phyloP scores from a whole-genome alignment of 176 grass and related monocot genomes.

The Miscanthus lutarioriparius region DNA sequence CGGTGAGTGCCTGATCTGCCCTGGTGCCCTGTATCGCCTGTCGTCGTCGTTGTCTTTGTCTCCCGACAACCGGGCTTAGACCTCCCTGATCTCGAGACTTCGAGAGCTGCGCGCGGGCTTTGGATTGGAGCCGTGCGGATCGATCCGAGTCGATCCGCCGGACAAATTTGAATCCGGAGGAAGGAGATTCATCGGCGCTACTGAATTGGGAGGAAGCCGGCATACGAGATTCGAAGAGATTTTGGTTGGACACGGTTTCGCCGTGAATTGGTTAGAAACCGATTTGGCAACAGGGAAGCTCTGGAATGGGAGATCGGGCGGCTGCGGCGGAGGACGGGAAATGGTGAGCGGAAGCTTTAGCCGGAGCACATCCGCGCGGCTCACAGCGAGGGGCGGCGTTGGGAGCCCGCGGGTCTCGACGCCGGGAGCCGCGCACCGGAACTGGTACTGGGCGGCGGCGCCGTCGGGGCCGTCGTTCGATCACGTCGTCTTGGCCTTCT shows the following conservation, averaged over 20 bases:
- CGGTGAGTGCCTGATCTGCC: slow-evolving; percentile 24
- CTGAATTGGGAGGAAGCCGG: background rate
- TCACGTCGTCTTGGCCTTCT: slow-evolving; percentile 49
- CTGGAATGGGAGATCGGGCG: slow-evolving; percentile 47
- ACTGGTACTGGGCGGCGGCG: slow-evolving; percentile 57
- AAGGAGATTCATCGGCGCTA: background rate
- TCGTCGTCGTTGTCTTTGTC: background rate
- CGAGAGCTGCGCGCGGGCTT: background rate
- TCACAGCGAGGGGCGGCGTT: slow-evolving; percentile 50
- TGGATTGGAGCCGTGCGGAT: background rate
- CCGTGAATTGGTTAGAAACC: background rate
- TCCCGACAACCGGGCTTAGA: background rate
- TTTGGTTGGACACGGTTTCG: background rate
- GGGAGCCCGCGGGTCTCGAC: slow-evolving; percentile 58
- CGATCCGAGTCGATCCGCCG: slow-evolving; percentile 9
- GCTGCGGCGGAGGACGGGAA: background rate
- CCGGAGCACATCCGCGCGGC: slow-evolving; percentile 60
- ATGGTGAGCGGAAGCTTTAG: slow-evolving; percentile 72
- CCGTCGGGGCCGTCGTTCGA: slow-evolving; percentile 50
- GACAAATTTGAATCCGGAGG: background rate
- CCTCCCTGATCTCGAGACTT: slow-evolving; percentile 4
- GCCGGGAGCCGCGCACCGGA: slow-evolving; percentile 44
- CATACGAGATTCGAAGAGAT: background rate
- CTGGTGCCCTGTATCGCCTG: background rate
- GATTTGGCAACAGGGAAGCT: background rate